phyloP scores from a whole-genome alignment of 2,329 filamentous ascomycete genomes.

The Emericellopsis cladophorae region DNA sequence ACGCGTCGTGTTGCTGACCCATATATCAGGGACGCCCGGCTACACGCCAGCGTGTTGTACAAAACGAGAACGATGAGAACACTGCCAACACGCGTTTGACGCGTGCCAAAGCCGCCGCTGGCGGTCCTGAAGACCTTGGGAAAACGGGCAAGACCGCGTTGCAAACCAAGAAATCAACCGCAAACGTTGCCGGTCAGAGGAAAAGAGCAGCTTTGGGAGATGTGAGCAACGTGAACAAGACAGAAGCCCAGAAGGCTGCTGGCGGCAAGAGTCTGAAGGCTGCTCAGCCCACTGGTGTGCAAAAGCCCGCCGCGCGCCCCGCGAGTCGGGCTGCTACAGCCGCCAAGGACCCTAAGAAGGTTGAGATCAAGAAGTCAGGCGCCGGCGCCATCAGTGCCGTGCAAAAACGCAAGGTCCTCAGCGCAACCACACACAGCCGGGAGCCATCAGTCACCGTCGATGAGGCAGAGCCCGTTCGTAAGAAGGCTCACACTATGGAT shows the following conservation, averaged over 20 bases:
- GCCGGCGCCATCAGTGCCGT: slow-evolving; percentile 51
- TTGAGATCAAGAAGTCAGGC: slow-evolving; percentile 58
- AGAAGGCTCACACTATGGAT: slow-evolving; percentile 47
- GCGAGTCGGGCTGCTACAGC: slow-evolving; percentile 50
- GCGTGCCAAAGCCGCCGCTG: slow-evolving; percentile 77
- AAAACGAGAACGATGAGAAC: slow-evolving; percentile 95
- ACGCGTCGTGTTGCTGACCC: background rate
- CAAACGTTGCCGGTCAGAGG: slow-evolving; percentile 36
- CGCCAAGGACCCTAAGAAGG: slow-evolving; percentile 58
- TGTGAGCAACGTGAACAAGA: slow-evolving; percentile 88
- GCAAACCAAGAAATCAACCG: slow-evolving; percentile 52
- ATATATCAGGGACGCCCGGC: slow-evolving; percentile 4
- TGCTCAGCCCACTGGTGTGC: slow-evolving; percentile 67
- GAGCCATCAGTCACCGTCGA: slow-evolving; percentile 48
- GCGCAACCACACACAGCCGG: slow-evolving; percentile 25
- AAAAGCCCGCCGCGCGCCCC: slow-evolving; percentile 50
- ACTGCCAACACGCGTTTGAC: slow-evolving; percentile 70
- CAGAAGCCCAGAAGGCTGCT: slow-evolving; percentile 42
- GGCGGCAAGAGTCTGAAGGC: slow-evolving; percentile 68
- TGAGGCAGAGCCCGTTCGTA: slow-evolving; percentile 55
- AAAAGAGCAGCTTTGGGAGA: slow-evolving; percentile 83
- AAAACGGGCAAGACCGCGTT: slow-evolving; percentile 49
- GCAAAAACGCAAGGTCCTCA: slow-evolving; percentile 50
- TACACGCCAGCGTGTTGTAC: slow-evolving; percentile 56
- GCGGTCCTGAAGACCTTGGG: slow-evolving; percentile 49